A percentile compares a stretch with the other conserved stretches of the same genome.
phyloP scores from a whole-genome alignment of 192 early-diverging fungal genomes.

The Backusella tarrabulga region DNA sequence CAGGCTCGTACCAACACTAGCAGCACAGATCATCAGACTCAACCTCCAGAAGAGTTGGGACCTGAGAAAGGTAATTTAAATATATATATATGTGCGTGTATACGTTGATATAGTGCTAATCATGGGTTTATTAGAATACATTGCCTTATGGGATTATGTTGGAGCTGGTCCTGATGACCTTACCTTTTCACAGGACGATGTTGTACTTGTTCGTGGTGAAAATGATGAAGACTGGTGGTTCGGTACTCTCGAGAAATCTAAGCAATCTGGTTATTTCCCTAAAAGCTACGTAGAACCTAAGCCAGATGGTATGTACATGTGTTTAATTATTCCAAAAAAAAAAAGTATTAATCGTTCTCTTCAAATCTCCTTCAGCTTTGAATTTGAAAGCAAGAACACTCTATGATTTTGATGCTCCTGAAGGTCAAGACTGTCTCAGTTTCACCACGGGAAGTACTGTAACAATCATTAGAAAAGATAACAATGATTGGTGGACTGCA shows the following conservation, averaged over 20 bases:
- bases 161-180: constrained; percentile 42
- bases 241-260: constrained; percentile 37
- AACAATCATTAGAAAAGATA: constrained; percentile 53
- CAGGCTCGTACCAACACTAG: constrained; percentile 37
- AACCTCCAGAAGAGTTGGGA: constrained; percentile 1
- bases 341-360: background rate
- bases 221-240: constrained; percentile 48
- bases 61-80: constrained; percentile 12
- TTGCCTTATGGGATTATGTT: constrained; percentile 42
- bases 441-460: constrained; percentile 64
- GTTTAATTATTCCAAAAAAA: background rate
- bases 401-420: constrained; percentile 39
- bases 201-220: constrained; percentile 33
- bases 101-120: background rate
- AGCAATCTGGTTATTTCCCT: constrained; percentile 47
- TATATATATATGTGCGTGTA: background rate
- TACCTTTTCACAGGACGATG: constrained; percentile 39
- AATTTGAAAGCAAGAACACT: constrained; percentile 17
- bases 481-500: constrained; percentile 50
- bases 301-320: constrained; percentile 11
- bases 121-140: constrained; percentile 6
- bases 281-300: constrained; percentile 46
- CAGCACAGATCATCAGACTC: background rate
- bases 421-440: constrained; percentile 55
- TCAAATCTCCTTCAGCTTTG: background rate